Percentiles rank a stretch among this genome's conserved stretches.
phyloP scores from a whole-genome alignment of 2,329 filamentous ascomycete species.

The Cadophora gregata region DNA sequence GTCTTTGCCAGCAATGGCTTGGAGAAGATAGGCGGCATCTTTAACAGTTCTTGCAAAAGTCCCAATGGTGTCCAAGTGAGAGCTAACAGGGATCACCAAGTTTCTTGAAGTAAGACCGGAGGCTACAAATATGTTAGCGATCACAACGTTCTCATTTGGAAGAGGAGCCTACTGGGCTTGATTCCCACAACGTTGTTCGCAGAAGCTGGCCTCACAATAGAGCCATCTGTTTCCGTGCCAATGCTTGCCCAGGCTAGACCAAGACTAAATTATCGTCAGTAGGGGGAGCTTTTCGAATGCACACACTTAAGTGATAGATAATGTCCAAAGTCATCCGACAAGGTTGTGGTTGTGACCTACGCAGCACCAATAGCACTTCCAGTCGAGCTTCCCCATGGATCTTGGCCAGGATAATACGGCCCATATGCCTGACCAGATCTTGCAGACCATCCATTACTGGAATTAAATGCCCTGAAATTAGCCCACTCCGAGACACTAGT shows the following conservation, averaged over 20 bases:
- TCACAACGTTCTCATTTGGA: conserved; percentile 46
- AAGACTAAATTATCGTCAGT: conserved; percentile 42
- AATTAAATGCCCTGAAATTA: conserved; percentile 63
- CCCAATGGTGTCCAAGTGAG: conserved; percentile 70
- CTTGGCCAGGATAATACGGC: conserved; percentile 65
- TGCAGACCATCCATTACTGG: conserved; percentile 67
- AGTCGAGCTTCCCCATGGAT: conserved; percentile 65
- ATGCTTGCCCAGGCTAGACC: conserved; percentile 64
- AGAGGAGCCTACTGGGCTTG: conserved; percentile 47
- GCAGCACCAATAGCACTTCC: conserved; percentile 66
- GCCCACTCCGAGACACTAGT: conserved; percentile 60
- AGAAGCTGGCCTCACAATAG: conserved; percentile 62
- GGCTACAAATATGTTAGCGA: conserved; percentile 50
- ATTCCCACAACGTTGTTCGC: conserved; percentile 65
- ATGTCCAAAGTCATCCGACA: background rate
- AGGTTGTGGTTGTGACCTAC: background rate
- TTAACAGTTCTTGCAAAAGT: conserved; percentile 68
- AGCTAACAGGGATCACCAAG: conserved; percentile 68
- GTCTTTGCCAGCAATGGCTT: conserved; percentile 67
- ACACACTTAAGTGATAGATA: too few species aligned
- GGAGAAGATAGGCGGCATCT: conserved; percentile 67
- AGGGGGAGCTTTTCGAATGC: background rate
- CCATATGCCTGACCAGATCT: conserved; percentile 66
- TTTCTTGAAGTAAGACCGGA: conserved; percentile 68
- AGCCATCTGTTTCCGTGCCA: conserved; percentile 69